phyloP scores from a whole-genome alignment of 208 protist species.

The Lotmaria passim region DNA sequence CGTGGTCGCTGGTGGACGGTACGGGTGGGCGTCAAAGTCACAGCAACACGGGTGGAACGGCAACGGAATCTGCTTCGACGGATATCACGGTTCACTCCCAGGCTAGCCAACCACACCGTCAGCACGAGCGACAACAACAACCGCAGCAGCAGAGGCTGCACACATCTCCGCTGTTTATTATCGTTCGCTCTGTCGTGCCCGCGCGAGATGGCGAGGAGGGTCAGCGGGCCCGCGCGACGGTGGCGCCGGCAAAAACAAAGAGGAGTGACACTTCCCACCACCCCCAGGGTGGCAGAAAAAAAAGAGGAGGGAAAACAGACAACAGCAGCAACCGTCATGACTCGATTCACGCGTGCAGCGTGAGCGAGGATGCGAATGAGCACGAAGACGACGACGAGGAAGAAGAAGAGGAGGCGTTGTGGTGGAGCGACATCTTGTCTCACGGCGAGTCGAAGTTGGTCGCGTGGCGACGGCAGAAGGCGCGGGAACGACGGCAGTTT shows the following conservation, averaged over 20 bases:
- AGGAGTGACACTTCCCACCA: too few relatives aligned
- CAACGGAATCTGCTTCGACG: too few relatives aligned
- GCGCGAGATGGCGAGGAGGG: not conserved
- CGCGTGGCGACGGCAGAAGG: constrained; percentile 23
- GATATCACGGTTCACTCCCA: too few relatives aligned
- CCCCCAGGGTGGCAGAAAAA: too few relatives aligned
- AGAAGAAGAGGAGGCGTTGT: constrained; percentile 49
- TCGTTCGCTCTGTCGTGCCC: constrained; percentile 19
- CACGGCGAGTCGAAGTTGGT: constrained; percentile 35
- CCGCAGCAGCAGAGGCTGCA: not conserved
- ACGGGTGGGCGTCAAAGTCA: too few relatives aligned
- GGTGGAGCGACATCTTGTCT: constrained; percentile 60
- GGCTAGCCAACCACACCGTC: too few relatives aligned
- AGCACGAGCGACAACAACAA: not conserved
- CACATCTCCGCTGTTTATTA: constrained; percentile 22
- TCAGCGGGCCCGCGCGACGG: not conserved
- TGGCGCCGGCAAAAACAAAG: not conserved
- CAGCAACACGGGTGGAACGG: too few relatives aligned
- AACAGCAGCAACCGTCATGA: too few relatives aligned
- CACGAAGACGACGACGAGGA: constrained; percentile 9
- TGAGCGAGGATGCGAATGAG: not conserved
- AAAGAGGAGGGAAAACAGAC: too few relatives aligned
- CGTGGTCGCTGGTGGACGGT: too few relatives aligned
- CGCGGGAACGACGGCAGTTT: constrained; percentile 22
- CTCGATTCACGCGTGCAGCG: too few relatives aligned